These are phyloP conservation scores for Lepidopterella palustris DNA, from an alignment of 495 filamentous ascomycete genomes.

Conservation along the genomic window DNA sequence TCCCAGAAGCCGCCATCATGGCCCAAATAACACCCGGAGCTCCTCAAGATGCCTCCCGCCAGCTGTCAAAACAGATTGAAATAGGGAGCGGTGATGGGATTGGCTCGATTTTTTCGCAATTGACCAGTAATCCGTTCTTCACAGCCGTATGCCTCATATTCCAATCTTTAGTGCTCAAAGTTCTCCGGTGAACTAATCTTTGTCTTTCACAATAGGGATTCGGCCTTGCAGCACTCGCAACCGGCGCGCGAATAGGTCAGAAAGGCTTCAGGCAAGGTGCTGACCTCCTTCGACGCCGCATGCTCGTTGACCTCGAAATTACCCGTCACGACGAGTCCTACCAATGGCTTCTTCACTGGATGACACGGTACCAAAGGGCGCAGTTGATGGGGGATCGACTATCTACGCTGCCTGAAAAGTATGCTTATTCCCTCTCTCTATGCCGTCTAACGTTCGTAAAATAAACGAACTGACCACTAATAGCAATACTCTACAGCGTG, in stretches of 20 bases:
- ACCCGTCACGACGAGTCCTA: constrained; percentile 89
- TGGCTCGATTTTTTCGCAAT: constrained; percentile 41
- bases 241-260: constrained; percentile 67
- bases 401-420: neutral
- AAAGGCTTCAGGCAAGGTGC: constrained; percentile 62
- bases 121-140: constrained; percentile 63
- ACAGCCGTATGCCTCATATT: constrained; percentile 47
- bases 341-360: constrained; percentile 89
- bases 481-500: constrained; percentile 29
- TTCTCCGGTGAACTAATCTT: constrained; percentile 6
- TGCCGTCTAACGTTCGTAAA: constrained; percentile 20
- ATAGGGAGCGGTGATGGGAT: constrained; percentile 21
- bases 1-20: too few relatives aligned
- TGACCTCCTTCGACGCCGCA: constrained; percentile 66
- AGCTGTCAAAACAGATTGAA: constrained; percentile 16
- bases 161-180: neutral
- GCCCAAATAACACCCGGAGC: constrained; percentile 23
- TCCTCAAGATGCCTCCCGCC: constrained; percentile 9
- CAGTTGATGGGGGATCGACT: constrained; percentile 41
- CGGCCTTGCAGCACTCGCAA: constrained; percentile 82
- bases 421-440: constrained; percentile 1
- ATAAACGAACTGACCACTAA: constrained; percentile 22
- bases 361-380: constrained; percentile 69
- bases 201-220: constrained; percentile 49
- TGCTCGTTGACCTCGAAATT: constrained; percentile 94